Conservation (phyloP, 1,284 basidiomycete species). For the Phellinidium pouzarii region DNA sequence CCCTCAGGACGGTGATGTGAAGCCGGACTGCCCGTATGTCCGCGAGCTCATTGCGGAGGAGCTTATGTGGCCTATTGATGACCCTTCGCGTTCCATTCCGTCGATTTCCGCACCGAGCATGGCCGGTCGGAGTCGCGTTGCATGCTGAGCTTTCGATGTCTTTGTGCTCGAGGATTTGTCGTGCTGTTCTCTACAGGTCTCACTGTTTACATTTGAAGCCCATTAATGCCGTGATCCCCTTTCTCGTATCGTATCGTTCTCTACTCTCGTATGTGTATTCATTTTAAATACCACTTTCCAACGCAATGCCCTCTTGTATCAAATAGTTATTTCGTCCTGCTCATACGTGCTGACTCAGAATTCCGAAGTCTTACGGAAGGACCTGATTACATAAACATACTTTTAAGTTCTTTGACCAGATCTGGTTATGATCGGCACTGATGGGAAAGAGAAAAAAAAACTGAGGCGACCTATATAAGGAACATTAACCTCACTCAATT, state of each 20-base stretch:
- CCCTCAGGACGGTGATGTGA: slow-evolving; percentile 18
- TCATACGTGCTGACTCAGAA: not conserved
- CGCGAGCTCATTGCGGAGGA: slow-evolving; percentile 19
- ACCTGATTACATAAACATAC: too few species aligned
- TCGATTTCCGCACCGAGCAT: slow-evolving; percentile 8
- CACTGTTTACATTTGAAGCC: too few species aligned
- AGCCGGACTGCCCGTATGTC: slow-evolving; percentile 19
- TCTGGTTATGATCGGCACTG: too few species aligned
- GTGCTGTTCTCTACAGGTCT: not conserved
- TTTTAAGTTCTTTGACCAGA: too few species aligned
- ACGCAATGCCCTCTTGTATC: slow-evolving; percentile 8
- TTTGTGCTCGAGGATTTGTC: not conserved
- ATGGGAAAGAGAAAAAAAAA: too few species aligned
- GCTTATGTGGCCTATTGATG: slow-evolving; percentile 20
- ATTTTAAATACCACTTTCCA: not conserved
- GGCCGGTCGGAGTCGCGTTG: slow-evolving; percentile 14
- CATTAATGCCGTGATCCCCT: too few species aligned
- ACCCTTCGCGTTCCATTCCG: slow-evolving; percentile 16
- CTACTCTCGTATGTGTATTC: not conserved
- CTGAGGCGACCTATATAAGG: too few species aligned
- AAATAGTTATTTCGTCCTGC: slow-evolving; percentile 6
- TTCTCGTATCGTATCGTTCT: not conserved
- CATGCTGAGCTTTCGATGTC: slow-evolving; percentile 3
- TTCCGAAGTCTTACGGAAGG: too few species aligned
- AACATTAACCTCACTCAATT: too few species aligned